Evolutionary conservation across 2,329 filamentous ascomycete species (phyloP).

Genomic region (Ascochyta fabae): DNA sequence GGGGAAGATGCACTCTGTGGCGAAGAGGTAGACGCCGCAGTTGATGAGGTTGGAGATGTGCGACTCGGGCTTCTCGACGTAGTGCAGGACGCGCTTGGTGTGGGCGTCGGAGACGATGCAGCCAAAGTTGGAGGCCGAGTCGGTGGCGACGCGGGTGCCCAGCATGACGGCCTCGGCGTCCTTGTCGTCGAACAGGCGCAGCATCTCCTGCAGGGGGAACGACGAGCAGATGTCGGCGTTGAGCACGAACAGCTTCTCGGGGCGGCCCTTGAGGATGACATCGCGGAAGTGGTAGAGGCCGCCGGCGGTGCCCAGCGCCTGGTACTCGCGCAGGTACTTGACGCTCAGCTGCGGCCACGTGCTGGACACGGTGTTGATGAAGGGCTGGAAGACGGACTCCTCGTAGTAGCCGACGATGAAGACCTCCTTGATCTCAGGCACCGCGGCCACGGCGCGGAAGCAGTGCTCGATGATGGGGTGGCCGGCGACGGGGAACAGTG

Average conservation of each 20-base stretch:
- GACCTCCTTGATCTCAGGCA: conserved; percentile 92
- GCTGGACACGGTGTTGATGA: conserved; percentile 87
- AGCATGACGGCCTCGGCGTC: conserved; percentile 96
- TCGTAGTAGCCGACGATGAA: conserved; percentile 99
- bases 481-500: conserved; percentile 96
- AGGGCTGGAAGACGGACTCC: conserved; percentile 94
- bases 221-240: conserved; percentile 99
- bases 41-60: conserved; percentile 99
- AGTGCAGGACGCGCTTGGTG: conserved; percentile 94
- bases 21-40: conserved; percentile 97
- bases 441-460: conserved; percentile 87
- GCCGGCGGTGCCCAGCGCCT: conserved; percentile 92
- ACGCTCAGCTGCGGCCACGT: conserved; percentile 89
- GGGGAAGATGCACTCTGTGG: conserved; percentile 94
- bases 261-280: conserved; percentile 93
- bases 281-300: conserved; percentile 99
- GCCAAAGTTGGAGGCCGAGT: conserved; percentile 93
- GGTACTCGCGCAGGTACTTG: conserved; percentile 96
- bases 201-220: conserved; percentile 95
- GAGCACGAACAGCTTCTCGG: conserved; percentile 94
- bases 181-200: conserved; percentile 90
- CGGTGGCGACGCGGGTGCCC: conserved; percentile 87
- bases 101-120: conserved; percentile 96
- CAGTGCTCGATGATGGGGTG: conserved; percentile 99
- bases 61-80: conserved; percentile 98